Evolutionary conservation across 1,284 basidiomycete genomes (phyloP), one percentile per base, ranked within the genome.

Genomic region (Sanghuangporus sanghuang): DNA sequence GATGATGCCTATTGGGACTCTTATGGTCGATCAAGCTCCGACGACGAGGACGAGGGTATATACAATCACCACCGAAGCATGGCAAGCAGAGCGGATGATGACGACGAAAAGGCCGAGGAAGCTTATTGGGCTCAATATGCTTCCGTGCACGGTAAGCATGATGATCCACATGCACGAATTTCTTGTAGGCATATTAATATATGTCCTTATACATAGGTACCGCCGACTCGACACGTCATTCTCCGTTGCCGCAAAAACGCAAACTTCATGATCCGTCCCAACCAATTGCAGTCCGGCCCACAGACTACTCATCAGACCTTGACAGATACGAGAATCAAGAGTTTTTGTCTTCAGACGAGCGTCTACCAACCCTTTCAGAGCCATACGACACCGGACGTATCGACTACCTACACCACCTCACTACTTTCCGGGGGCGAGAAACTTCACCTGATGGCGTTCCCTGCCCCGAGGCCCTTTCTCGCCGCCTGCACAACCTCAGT

Each of bases 51-150:
- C 70, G 35, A 61, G 62, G 57, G 55, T 66, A 53, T 52, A 61
- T 48, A 61, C 69, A 54, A 70, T 73, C 48, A 61, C 67, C 39
- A 64, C 52, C 40, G 50, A 18, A 27, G 18, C 32, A n/a, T 46
- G 21, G 36, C 63, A n/a, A 42, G 42, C 50, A 68, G 49, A 42
- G 11, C 16, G 7, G 72, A 73, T 16, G 63, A 66, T 23, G 68
- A 67, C 5, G 75, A 73, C 46, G 76, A 65, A 38, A 69, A 74
- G 32, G 76, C 81, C 46, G 88, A 90, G 70, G 89, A 90, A 66
- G 86, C 86, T 3, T 90, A 91, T 69, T 90, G 89, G 87, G 87
- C 86, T 21, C 85, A 79, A 61, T 90, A 90, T 70, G 75, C 84
- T 50, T 78, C 79, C 35, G 81, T 90, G 8, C 87, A 90, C 73